phyloP scores from a whole-genome alignment of 805 yeast genomes.

The Starmerella vaccinii region DNA sequence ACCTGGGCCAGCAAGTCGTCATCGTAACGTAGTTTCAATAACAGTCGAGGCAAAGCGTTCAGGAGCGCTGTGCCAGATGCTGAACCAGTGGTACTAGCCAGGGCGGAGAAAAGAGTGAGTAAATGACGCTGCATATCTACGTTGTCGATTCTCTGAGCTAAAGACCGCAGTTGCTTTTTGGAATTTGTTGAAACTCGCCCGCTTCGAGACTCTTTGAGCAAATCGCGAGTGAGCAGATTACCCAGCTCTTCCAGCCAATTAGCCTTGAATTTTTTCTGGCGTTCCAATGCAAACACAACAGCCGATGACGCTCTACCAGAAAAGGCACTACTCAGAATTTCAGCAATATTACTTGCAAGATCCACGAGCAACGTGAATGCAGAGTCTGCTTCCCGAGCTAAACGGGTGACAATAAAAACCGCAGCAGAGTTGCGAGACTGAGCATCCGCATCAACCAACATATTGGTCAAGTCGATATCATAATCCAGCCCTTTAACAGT shows the following conservation, averaged over 20 bases:
- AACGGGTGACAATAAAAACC: neutral
- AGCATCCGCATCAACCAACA: constrained; percentile 4
- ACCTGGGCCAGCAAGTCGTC: constrained; percentile 11
- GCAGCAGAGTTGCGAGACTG: constrained; percentile 11
- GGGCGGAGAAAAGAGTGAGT: neutral
- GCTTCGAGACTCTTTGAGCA: neutral
- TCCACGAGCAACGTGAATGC: neutral
- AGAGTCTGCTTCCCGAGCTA: neutral
- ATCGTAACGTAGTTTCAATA: constrained; percentile 1
- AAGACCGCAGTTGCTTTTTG: neutral
- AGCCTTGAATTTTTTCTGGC: neutral
- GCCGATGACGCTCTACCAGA: neutral
- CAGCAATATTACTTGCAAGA: neutral
- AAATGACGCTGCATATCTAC: neutral
- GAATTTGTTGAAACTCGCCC: neutral
- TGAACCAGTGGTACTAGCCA: neutral
- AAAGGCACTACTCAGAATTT: neutral
- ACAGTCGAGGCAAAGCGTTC: neutral
- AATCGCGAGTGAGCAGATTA: neutral
- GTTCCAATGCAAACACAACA: neutral
- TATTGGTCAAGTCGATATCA: neutral
- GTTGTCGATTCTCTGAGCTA: neutral
- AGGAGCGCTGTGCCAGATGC: neutral
- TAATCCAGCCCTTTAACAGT: neutral
- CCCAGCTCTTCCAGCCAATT: neutral